Conservation (phyloP, 768 basidiomycete genomes). For the Hericium alpestre region DNA sequence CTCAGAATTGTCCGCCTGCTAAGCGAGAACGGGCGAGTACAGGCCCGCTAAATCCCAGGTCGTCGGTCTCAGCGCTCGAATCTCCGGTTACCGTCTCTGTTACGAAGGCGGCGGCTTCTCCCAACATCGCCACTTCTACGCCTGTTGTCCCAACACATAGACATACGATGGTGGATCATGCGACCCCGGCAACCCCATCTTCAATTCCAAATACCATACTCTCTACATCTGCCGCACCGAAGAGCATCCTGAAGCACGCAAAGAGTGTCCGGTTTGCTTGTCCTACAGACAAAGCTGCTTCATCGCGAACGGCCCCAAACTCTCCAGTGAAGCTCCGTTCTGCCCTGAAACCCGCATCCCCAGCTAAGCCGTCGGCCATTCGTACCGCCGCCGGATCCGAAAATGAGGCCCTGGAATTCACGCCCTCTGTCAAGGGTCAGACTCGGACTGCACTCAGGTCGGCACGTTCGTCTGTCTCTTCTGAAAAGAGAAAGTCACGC, state of each 20-base stretch:
- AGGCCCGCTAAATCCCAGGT: too few relatives aligned
- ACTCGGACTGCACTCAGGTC: too few relatives aligned
- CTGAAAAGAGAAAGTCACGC: background rate
- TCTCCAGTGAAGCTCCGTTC: background rate
- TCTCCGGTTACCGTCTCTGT: too few relatives aligned
- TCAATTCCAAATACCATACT: background rate
- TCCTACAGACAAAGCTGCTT: slow-evolving; percentile 1
- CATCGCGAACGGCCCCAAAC: background rate
- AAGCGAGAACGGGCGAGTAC: too few relatives aligned
- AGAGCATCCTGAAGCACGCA: slow-evolving; percentile 11
- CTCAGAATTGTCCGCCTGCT: too few relatives aligned
- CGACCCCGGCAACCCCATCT: background rate
- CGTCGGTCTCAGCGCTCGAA: too few relatives aligned
- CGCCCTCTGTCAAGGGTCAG: too few relatives aligned
- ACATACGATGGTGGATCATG: background rate
- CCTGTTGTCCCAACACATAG: too few relatives aligned
- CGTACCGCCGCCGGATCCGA: too few relatives aligned
- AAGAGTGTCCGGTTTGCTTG: slow-evolving; percentile 14
- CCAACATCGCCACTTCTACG: too few relatives aligned
- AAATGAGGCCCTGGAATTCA: too few relatives aligned
- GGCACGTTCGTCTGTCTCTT: background rate
- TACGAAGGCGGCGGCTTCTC: too few relatives aligned
- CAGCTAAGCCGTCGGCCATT: slow-evolving; percentile 8
- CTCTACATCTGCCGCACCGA: background rate
- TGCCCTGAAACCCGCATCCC: background rate